Evolutionary conservation across 306 rosid species (phyloP).

Genomic region (Crataegus laevigata): DNA sequence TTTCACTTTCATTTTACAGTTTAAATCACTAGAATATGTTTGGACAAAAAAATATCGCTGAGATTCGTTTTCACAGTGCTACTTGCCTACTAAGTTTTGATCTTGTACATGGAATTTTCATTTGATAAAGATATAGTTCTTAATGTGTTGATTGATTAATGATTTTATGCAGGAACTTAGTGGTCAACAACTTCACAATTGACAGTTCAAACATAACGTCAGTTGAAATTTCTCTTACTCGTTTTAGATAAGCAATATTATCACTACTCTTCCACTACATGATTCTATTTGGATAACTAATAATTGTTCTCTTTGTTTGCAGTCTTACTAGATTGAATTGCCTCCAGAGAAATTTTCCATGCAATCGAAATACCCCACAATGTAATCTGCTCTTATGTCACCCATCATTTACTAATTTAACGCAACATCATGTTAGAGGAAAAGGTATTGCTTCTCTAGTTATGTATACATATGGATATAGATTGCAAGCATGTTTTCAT

Average conservation of each 20-base stretch:
- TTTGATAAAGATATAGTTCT: neutral
- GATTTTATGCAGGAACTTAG: slow-evolving; percentile 20
- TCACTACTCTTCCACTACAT: neutral
- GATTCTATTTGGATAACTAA: neutral
- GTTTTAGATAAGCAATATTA: neutral
- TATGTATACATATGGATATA: too few relatives aligned
- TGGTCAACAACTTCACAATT: slow-evolving; percentile 24
- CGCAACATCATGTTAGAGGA: neutral
- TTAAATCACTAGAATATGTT: neutral
- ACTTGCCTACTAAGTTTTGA: neutral
- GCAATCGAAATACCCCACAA: slow-evolving; percentile 9
- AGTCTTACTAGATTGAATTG: slow-evolving; percentile 19
- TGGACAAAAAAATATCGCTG: neutral
- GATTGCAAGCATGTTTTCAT: too few relatives aligned
- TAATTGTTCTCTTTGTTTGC: neutral
- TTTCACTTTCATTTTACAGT: neutral
- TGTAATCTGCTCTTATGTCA: neutral
- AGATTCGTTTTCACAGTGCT: neutral
- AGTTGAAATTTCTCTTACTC: neutral
- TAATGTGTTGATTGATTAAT: neutral
- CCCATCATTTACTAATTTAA: neutral
- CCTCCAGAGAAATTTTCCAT: slow-evolving; percentile 18
- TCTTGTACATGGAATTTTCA: neutral
- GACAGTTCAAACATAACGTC: slow-evolving; percentile 9
- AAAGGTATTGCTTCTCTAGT: neutral